A percentile compares a stretch with the other conserved stretches of the same genome.
phyloP scores from a whole-genome alignment of 768 basidiomycete species.

The Butyriboletus loyo region DNA sequence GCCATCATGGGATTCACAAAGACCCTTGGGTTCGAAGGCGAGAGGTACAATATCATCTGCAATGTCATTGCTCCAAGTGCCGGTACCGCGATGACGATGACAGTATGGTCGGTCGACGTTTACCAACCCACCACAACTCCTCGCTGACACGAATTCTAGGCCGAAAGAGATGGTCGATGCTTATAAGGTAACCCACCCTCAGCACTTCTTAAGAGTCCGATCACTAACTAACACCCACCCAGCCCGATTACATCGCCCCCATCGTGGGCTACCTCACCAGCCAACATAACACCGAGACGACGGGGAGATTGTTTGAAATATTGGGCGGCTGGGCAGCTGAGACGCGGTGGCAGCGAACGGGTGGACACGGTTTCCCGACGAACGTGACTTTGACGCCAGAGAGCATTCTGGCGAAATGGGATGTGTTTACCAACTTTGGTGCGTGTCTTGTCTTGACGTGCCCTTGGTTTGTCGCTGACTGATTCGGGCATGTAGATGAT shows the following conservation, averaged over 20 bases:
- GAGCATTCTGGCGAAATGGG: slow-evolving; percentile 77
- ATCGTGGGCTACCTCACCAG: slow-evolving; percentile 88
- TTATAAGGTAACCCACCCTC: slow-evolving; percentile 58
- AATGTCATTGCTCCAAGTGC: slow-evolving; percentile 88
- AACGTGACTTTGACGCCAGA: slow-evolving; percentile 76
- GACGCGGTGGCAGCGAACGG: slow-evolving; percentile 89
- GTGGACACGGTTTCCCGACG: slow-evolving; percentile 84
- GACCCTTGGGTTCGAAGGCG: slow-evolving; percentile 87
- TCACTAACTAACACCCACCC: not conserved
- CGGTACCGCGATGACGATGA: slow-evolving; percentile 89
- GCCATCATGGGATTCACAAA: slow-evolving; percentile 89
- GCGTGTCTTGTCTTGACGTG: slow-evolving; percentile 21
- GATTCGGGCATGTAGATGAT: slow-evolving; percentile 49
- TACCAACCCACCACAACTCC: too few species aligned
- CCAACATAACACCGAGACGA: slow-evolving; percentile 70
- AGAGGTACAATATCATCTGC: slow-evolving; percentile 85
- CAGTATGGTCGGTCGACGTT: slow-evolving; percentile 53
- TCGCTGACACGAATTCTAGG: slow-evolving; percentile 35
- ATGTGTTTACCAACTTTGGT: slow-evolving; percentile 82
- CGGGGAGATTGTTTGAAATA: slow-evolving; percentile 81
- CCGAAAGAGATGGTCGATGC: slow-evolving; percentile 84
- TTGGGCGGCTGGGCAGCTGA: slow-evolving; percentile 90
- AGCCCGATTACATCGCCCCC: slow-evolving; percentile 92
- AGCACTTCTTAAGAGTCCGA: not conserved
- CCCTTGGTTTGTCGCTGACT: not conserved